These are phyloP conservation scores for Linnemannia zychae DNA, from an alignment of 192 early-diverging fungal genomes.

Conservation along the genomic window DNA sequence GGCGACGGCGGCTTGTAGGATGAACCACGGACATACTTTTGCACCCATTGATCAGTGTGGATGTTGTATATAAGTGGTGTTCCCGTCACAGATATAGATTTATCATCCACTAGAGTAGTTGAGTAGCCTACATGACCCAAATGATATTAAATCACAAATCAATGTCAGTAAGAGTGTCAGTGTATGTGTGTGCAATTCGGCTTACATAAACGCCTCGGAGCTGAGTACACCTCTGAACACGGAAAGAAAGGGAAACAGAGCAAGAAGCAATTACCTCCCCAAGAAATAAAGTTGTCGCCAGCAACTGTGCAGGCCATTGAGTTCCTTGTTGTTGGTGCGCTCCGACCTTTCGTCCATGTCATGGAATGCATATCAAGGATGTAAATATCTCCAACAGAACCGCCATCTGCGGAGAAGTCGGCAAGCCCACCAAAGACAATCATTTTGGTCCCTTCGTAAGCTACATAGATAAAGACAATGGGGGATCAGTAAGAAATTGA, in stretches of 20 bases:
- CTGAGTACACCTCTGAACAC: too few relatives aligned
- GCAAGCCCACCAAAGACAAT: background rate
- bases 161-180: background rate
- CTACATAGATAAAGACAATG: background rate
- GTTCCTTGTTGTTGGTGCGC: background rate
- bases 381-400: background rate
- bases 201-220: too few relatives aligned
- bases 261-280: background rate
- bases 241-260: background rate
- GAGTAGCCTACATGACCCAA: background rate
- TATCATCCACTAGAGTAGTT: too few relatives aligned
- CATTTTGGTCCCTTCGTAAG: background rate
- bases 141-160: background rate
- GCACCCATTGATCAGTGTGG: background rate
- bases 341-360: background rate
- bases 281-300: background rate
- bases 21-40: background rate
- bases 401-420: background rate
- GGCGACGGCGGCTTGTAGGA: background rate
- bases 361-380: background rate
- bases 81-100: too few relatives aligned
- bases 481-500: background rate
- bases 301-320: background rate
- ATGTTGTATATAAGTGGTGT: background rate
- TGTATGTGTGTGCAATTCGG: too few relatives aligned